Evolutionary conservation across 202 grass and related monocot genomes (phyloP).

Genomic region (Alloteropsis angusta): DNA sequence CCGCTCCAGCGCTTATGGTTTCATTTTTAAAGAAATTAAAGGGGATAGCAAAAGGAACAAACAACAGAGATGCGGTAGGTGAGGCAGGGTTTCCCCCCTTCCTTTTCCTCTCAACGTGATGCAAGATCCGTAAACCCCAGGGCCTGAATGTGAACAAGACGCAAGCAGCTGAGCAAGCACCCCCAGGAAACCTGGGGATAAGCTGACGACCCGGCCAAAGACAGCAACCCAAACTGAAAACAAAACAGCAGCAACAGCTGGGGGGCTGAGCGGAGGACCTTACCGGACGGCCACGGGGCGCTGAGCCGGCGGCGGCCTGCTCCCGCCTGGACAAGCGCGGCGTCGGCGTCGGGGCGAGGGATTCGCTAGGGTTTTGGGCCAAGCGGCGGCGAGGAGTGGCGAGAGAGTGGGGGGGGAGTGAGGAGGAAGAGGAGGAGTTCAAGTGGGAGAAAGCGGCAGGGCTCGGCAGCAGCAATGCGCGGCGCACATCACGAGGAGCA

Average conservation of each 20-base stretch:
- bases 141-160: neutral
- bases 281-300: constrained; percentile 15
- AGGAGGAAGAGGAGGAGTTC: neutral
- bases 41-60: constrained; percentile 8
- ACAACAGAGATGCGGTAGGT: constrained; percentile 35
- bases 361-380: constrained; percentile 2
- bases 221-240: neutral
- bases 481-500: constrained; percentile 31
- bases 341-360: neutral
- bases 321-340: neutral
- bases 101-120: neutral
- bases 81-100: neutral
- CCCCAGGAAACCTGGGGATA: neutral
- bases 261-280: neutral
- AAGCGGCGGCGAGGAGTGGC: neutral
- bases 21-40: neutral
- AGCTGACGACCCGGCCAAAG: neutral
- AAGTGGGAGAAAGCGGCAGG: constrained; percentile 17
- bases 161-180: neutral
- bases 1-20: neutral
- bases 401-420: too few species aligned
- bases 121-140: constrained; percentile 40
- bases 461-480: constrained; percentile 25
- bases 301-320: neutral
- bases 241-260: neutral